Percentiles rank a stretch among this genome's conserved stretches.
Conservation (phyloP, 2,329 filamentous ascomycete species). For the Penicillium hordei region DNA sequence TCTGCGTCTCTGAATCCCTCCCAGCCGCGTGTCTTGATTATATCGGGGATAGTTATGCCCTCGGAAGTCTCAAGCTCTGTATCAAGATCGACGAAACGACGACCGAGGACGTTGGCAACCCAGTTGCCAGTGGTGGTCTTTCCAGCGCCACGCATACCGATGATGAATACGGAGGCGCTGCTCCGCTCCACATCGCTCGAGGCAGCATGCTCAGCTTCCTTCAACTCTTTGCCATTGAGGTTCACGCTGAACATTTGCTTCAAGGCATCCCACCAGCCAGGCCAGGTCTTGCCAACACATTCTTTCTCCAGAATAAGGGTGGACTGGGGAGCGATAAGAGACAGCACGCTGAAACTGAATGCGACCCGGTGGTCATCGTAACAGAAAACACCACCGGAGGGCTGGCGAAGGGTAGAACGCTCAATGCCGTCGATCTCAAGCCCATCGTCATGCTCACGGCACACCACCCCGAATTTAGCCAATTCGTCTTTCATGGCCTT, state of each 20-base stretch:
- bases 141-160: conserved; percentile 95
- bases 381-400: conserved; percentile 73
- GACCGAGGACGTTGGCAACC: conserved; percentile 72
- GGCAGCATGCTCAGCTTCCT: conserved; percentile 38
- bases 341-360: conserved; percentile 95
- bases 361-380: conserved; percentile 98
- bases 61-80: conserved; percentile 75
- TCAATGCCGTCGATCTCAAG: conserved; percentile 65
- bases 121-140: conserved; percentile 92
- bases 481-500: conserved; percentile 92
- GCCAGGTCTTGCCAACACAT: conserved; percentile 97
- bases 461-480: conserved; percentile 85
- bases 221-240: conserved; percentile 71
- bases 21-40: conserved; percentile 80
- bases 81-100: conserved; percentile 83
- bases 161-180: conserved; percentile 77
- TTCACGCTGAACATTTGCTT: conserved; percentile 73
- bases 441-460: conserved; percentile 89
- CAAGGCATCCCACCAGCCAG: conserved; percentile 94
- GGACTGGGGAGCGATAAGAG: conserved; percentile 67
- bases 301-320: conserved; percentile 84
- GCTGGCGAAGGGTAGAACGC: conserved; percentile 53
- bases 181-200: conserved; percentile 41
- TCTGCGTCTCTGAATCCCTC: conserved; percentile 82
- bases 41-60: conserved; percentile 77